Evolutionary conservation across 371 early-diverging fungal species (phyloP).

Genomic region (Lichtheimia hyalospora): DNA sequence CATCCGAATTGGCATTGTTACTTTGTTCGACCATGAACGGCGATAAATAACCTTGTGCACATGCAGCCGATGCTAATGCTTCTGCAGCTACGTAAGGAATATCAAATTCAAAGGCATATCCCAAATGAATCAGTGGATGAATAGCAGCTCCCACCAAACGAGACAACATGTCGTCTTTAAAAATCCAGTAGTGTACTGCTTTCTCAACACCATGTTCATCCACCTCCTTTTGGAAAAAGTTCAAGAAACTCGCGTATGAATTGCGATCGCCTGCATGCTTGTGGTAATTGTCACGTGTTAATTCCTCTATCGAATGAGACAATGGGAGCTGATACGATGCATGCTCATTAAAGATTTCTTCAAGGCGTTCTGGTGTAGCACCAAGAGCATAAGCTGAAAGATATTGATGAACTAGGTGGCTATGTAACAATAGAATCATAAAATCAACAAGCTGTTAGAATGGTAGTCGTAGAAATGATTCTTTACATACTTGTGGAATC

Average conservation of each 20-base stretch:
- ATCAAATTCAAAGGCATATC: slow-evolving; percentile 67
- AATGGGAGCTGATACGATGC: slow-evolving; percentile 34
- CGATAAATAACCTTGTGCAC: slow-evolving; percentile 23
- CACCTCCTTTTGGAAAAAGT: slow-evolving; percentile 52
- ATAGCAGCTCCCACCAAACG: slow-evolving; percentile 50
- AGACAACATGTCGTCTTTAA: slow-evolving; percentile 40
- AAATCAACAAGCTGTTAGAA: too few relatives aligned
- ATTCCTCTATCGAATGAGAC: slow-evolving; percentile 9
- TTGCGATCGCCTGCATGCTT: slow-evolving; percentile 39
- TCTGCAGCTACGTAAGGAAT: slow-evolving; percentile 52
- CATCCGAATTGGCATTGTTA: slow-evolving; percentile 19
- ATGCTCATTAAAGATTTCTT: slow-evolving; percentile 51
- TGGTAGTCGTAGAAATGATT: too few relatives aligned
- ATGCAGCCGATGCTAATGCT: slow-evolving; percentile 56
- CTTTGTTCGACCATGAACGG: background rate
- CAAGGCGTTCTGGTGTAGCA: slow-evolving; percentile 43
- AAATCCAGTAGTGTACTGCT: slow-evolving; percentile 48
- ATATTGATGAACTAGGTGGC: slow-evolving; percentile 55
- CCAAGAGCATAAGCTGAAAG: slow-evolving; percentile 60
- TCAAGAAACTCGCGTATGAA: slow-evolving; percentile 44
- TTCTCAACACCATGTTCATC: slow-evolving; percentile 34
- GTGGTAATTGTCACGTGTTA: slow-evolving; percentile 44
- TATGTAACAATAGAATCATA: slow-evolving; percentile 8
- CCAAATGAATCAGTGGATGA: slow-evolving; percentile 68
- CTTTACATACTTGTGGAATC: slow-evolving; percentile 42